A percentile compares a stretch with the other conserved stretches of the same genome.
These are phyloP conservation scores for Gastrolobium villosum DNA, from an alignment of 306 rosid species.

Conservation along the genomic window DNA sequence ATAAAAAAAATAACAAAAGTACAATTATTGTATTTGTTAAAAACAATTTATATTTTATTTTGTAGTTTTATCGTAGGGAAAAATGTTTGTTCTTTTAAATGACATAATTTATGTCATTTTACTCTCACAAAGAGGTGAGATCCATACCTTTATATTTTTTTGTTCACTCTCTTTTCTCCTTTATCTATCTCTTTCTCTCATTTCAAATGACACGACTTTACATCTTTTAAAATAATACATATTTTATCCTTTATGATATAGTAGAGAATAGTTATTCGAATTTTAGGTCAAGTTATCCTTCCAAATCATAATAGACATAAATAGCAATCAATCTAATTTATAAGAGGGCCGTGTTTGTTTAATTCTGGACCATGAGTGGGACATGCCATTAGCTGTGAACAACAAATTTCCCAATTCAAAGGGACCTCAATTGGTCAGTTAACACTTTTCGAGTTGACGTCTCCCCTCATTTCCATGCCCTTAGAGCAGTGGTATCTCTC, in stretches of 20 bases:
- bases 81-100: too few species aligned
- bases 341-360: not conserved
- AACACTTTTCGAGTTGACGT: constrained; percentile 6
- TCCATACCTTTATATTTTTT: too few species aligned
- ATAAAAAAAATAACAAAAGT: not conserved
- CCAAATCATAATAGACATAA: constrained; percentile 3
- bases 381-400: constrained; percentile 45
- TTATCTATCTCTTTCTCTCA: too few species aligned
- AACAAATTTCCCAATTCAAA: constrained; percentile 39
- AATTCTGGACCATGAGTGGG: constrained; percentile 29
- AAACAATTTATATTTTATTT: not conserved
- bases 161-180: too few species aligned
- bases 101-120: too few species aligned
- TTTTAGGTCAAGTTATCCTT: not conserved
- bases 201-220: too few species aligned
- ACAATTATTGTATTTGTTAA: not conserved
- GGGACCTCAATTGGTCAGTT: constrained; percentile 41
- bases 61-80: not conserved
- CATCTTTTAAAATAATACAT: too few species aligned
- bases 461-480: constrained; percentile 3
- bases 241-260: too few species aligned
- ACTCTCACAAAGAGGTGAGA: too few species aligned
- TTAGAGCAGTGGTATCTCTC: not conserved
- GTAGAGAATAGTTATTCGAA: not conserved
- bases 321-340: not conserved